Conservation (phyloP, 352 stramenopile species). For the Phytophthora brassicae region DNA sequence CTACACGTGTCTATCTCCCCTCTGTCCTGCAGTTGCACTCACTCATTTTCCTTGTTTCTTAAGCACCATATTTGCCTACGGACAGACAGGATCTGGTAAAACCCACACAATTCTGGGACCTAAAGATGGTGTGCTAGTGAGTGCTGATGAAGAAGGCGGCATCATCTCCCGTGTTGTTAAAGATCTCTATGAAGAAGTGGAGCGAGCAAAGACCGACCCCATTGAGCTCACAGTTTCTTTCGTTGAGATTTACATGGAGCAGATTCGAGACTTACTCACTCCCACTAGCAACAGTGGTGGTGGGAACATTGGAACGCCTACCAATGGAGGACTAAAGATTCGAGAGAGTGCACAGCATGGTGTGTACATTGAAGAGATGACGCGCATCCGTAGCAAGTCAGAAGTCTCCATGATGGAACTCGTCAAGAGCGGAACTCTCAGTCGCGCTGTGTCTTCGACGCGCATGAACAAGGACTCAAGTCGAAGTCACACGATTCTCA, state of each 20-base stretch:
- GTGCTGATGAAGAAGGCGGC: conserved; percentile 55
- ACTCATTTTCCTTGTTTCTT: neutral
- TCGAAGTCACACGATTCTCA: conserved; percentile 75
- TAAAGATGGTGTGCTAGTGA: conserved; percentile 60
- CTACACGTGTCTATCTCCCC: too few relatives aligned
- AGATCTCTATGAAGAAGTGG: conserved; percentile 49
- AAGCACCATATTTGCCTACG: conserved; percentile 89
- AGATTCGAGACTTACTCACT: conserved; percentile 72
- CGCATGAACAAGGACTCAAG: conserved; percentile 92
- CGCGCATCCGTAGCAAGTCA: conserved; percentile 36
- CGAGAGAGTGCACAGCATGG: conserved; percentile 66
- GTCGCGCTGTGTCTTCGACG: conserved; percentile 71
- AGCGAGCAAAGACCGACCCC: conserved; percentile 24
- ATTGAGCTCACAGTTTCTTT: conserved; percentile 73
- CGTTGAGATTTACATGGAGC: conserved; percentile 90
- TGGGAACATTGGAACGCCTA: conserved; percentile 16
- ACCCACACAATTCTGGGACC: conserved; percentile 85
- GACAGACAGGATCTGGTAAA: conserved; percentile 91
- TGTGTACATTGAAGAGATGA: conserved; percentile 81
- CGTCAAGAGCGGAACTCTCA: conserved; percentile 58
- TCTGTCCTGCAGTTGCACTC: too few relatives aligned
- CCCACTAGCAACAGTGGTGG: conserved; percentile 16
- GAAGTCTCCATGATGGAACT: conserved; percentile 64
- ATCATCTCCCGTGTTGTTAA: conserved; percentile 67
- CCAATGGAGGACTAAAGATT: conserved; percentile 62